Evolutionary conservation across 108 stramenopile genomes (phyloP).

Genomic region (Nitzschia sp.): DNA sequence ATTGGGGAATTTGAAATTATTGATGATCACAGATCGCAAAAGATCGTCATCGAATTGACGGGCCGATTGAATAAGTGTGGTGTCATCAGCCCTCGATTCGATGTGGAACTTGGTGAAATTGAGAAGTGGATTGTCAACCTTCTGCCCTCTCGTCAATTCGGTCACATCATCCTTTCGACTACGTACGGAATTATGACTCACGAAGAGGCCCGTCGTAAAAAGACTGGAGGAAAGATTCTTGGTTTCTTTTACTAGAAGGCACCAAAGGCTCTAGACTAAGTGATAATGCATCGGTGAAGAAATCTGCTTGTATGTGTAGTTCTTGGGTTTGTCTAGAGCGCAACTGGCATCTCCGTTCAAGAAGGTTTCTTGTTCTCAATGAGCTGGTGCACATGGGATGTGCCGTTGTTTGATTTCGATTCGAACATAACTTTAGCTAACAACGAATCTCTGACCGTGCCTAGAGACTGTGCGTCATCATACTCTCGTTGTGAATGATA

Average conservation of each 20-base stretch:
- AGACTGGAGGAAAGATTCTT: conserved; percentile 99
- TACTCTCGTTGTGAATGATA: too few species aligned
- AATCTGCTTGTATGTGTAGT: background rate
- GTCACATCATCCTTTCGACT: conserved; percentile 97
- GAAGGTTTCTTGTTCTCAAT: too few species aligned
- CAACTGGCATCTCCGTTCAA: too few species aligned
- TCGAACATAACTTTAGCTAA: too few species aligned
- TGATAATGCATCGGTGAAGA: conserved; percentile 9
- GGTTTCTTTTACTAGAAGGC: conserved; percentile 96
- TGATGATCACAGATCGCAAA: conserved; percentile 99
- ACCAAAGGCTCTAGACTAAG: conserved; percentile 16
- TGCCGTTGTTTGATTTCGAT: too few species aligned
- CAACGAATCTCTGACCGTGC: too few species aligned
- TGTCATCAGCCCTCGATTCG: conserved; percentile 98
- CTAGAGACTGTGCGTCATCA: too few species aligned
- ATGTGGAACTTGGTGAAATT: conserved; percentile 87
- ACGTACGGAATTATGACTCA: conserved; percentile 99
- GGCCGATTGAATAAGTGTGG: conserved; percentile 99
- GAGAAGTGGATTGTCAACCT: conserved; percentile 99
- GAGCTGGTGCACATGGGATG: too few species aligned
- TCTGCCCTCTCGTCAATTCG: conserved; percentile 98
- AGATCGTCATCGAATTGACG: conserved; percentile 98
- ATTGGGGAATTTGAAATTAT: conserved; percentile 99
- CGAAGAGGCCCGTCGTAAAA: conserved; percentile 99
- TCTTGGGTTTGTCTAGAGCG: background rate